Evolutionary conservation across 768 basidiomycete species (phyloP).

Genomic region (Lentinula raphanica): DNA sequence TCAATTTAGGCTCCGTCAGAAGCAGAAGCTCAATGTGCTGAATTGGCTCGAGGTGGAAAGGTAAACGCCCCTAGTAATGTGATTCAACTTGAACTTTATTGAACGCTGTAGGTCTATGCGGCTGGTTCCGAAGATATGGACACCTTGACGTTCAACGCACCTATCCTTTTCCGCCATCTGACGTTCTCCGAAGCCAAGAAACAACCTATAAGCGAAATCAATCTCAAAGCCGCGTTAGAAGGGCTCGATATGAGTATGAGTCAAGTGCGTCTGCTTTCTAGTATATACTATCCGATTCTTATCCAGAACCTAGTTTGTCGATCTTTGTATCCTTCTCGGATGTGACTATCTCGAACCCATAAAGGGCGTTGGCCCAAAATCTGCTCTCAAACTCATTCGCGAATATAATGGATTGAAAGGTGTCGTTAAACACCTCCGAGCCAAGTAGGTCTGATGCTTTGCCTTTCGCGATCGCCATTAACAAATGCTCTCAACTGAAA

Average conservation of each 20-base stretch:
- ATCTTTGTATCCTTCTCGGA: constrained; percentile 92
- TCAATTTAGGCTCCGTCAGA: constrained; percentile 84
- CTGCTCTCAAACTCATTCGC: constrained; percentile 85
- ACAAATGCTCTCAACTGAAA: constrained; percentile 9
- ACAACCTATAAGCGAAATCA: constrained; percentile 90
- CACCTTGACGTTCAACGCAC: constrained; percentile 91
- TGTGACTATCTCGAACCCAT: constrained; percentile 99
- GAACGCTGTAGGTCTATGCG: constrained; percentile 72
- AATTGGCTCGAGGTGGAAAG: constrained; percentile 93
- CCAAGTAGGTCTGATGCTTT: constrained; percentile 46
- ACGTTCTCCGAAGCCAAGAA: constrained; percentile 99
- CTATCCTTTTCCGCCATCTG: constrained; percentile 89
- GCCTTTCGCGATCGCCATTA: not conserved
- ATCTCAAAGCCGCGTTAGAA: constrained; percentile 73
- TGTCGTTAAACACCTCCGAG: constrained; percentile 73
- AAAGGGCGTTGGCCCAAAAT: constrained; percentile 93
- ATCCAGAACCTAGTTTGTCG: constrained; percentile 71
- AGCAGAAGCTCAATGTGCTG: constrained; percentile 98
- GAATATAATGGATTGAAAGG: constrained; percentile 71
- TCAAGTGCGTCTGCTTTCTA: constrained; percentile 42
- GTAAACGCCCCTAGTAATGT: constrained; percentile 28
- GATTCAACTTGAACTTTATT: not conserved
- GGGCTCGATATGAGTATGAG: constrained; percentile 93
- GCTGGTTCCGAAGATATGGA: constrained; percentile 99
- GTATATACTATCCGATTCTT: not conserved